Conservation (phyloP, 345 rosid species). For the Lepidium africanum region DNA sequence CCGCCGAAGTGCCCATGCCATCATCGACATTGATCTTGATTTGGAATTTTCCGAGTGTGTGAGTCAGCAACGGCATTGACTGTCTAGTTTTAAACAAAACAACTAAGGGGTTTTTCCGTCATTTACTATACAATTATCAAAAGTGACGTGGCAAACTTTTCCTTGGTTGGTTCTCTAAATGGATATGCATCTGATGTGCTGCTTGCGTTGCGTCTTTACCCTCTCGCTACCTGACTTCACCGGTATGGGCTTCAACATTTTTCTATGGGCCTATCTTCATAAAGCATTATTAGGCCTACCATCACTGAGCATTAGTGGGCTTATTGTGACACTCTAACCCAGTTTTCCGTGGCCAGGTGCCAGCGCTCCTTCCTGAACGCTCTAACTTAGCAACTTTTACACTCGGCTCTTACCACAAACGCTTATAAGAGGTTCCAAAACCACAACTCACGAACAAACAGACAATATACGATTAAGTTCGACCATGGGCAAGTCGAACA, state of each 20-base stretch:
- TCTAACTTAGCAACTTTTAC: too few species aligned
- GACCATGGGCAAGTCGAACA: too few species aligned
- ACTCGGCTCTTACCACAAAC: too few species aligned
- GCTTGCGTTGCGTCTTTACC: slow-evolving; percentile 28
- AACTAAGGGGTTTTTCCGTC: background rate
- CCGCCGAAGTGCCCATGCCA: slow-evolving; percentile 49
- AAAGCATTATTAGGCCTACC: background rate
- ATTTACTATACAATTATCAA: background rate
- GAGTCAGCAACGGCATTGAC: slow-evolving; percentile 4
- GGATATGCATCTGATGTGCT: slow-evolving; percentile 28
- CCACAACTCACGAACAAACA: too few species aligned
- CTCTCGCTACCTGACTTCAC: background rate
- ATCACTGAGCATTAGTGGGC: too few species aligned
- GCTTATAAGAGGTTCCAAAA: too few species aligned
- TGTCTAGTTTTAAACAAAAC: background rate
- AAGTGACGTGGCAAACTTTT: slow-evolving; percentile 20
- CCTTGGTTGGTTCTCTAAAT: background rate
- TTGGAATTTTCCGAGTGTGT: slow-evolving; percentile 3
- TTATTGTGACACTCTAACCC: too few species aligned
- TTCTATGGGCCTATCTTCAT: background rate
- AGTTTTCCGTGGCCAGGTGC: too few species aligned
- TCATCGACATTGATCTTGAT: slow-evolving; percentile 42
- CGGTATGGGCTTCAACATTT: background rate
- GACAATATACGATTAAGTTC: too few species aligned
- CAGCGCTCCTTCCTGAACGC: too few species aligned